Conservation (phyloP, 1,284 basidiomycete genomes). For the Salmacisia buchloeana region DNA sequence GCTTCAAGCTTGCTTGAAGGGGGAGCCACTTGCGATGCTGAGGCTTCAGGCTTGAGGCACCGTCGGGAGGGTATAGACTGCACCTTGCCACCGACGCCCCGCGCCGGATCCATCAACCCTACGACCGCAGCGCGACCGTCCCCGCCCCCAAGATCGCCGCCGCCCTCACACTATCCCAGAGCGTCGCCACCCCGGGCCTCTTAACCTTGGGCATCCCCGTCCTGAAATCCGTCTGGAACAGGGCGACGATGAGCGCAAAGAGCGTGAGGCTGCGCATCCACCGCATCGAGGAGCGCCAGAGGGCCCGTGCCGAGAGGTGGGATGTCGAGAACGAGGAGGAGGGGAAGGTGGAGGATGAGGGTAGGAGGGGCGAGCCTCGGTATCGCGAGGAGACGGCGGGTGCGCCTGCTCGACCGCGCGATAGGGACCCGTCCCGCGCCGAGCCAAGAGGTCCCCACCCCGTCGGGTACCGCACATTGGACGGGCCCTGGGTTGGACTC, state of each 20-base stretch:
- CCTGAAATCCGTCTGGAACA: not conserved
- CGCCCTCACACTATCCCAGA: conserved; percentile 4
- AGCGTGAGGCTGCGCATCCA: not conserved
- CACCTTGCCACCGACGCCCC: too few relatives aligned
- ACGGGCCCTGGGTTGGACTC: not conserved
- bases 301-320: not conserved
- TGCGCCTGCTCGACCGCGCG: not conserved
- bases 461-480: conserved; percentile 4
- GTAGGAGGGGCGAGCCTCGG: too few relatives aligned
- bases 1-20: too few relatives aligned
- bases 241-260: conserved; percentile 1
- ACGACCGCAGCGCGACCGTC: not conserved
- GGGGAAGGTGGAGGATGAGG: not conserved
- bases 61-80: too few relatives aligned
- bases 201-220: not conserved
- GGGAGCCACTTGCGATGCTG: too few relatives aligned
- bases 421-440: not conserved
- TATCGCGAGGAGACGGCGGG: too few relatives aligned
- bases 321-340: not conserved
- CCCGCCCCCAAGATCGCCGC: not conserved
- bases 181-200: not conserved
- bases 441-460: not conserved
- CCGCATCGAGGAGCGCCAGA: not conserved
- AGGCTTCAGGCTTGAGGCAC: too few relatives aligned
- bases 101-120: not conserved